Evolutionary conservation across 345 rosid species (phyloP), one percentile per base, ranked within the genome.

Genomic region (Salix dunnii): DNA sequence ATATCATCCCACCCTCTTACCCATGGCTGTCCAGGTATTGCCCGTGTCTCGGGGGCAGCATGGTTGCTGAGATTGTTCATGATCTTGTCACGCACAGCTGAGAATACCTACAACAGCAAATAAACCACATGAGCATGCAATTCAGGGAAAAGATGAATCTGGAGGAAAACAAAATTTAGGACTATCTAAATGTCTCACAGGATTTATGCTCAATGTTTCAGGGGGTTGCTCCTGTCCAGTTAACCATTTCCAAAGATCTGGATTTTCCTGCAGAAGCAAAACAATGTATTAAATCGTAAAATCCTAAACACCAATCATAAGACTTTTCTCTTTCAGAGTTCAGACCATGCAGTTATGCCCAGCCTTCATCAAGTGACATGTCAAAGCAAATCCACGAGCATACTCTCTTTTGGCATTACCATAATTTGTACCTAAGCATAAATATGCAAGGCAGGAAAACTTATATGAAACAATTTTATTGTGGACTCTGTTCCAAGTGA

Each of bases 191-290:
- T 67, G 2, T 72, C 90, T 88, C 77, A 93, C 99, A 40, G 93
- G 93, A 86, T 93, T 93, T 70, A 53, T 31, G 70, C 78, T 86
- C 74, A 95, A 90, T 27, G 85, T 84, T 77, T 93, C 97, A 0
- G 97, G 98, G 46, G 98, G 91, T 85, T 89, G 92, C 88, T 93
- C 97, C 81, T 93, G 97, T 25, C 84, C 88, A 43, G 88, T 91
- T 77, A 95, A 81, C 99, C 98, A 95, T 79, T 90, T 95, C 99
- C 99, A 95, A 40, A 95, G 91, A 70, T 90, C 96, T 16, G 97
- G 99, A 83, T 95, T 93, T 84, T 95, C 97, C 98, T 95, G 89
- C 82, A 79, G 7, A 79, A 74, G 51, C 73, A 40, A 76, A 66
- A 67, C 17, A 60, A 58, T 21, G 7, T 18, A 16, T 36, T 20